These are phyloP conservation scores for Sphaerulina musiva DNA, from an alignment of 2,329 filamentous ascomycete species.

Conservation along the genomic window DNA sequence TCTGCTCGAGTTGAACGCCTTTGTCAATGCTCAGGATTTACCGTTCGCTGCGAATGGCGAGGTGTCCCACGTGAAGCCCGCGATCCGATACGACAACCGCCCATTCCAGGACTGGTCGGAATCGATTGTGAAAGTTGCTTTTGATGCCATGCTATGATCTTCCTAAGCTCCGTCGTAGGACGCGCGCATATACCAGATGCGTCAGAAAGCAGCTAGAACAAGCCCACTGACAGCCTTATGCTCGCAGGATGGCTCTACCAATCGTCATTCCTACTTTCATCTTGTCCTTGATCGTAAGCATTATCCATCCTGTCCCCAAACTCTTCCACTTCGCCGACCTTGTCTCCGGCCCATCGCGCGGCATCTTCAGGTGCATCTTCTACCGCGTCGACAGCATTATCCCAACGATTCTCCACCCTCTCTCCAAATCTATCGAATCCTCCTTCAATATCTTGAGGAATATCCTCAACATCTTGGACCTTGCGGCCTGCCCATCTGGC, in stretches of 20 bases:
- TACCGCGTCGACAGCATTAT: constrained; percentile 31
- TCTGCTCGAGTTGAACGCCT: too few relatives aligned
- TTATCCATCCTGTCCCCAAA: constrained; percentile 38
- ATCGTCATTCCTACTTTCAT: constrained; percentile 27
- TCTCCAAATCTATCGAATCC: constrained; percentile 28
- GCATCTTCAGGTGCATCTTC: constrained; percentile 35
- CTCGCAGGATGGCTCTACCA: not conserved
- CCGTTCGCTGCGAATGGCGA: too few relatives aligned
- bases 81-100: too few relatives aligned
- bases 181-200: too few relatives aligned
- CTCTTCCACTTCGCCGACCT: constrained; percentile 37
- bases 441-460: constrained; percentile 32
- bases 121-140: not conserved
- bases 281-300: constrained; percentile 41
- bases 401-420: constrained; percentile 28
- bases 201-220: too few relatives aligned
- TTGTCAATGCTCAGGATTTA: too few relatives aligned
- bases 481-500: constrained; percentile 41
- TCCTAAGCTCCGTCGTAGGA: too few relatives aligned
- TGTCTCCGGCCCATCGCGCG: constrained; percentile 38
- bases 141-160: not conserved
- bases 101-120: not conserved
- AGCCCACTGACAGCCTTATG: too few relatives aligned
- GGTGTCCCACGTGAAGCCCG: too few relatives aligned
- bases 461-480: constrained; percentile 35